Evolutionary conservation across 352 stramenopile species (phyloP).

Genomic region (Globisporangium spinosum): DNA sequence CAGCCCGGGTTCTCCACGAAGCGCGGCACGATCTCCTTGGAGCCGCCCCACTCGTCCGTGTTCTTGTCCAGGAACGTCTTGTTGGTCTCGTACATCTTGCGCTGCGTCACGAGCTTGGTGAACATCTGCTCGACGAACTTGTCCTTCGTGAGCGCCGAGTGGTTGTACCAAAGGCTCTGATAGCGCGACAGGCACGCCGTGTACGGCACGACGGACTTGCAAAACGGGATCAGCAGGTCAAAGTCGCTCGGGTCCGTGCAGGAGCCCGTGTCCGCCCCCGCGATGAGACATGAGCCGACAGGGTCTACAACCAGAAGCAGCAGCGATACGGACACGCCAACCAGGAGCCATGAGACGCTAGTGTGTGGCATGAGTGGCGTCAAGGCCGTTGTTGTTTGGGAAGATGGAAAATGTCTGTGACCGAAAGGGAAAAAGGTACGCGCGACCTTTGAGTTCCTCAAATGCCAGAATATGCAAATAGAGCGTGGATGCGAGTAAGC

Average conservation of each 20-base stretch:
- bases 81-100: conserved; percentile 46
- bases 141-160: conserved; percentile 73
- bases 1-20: conserved; percentile 88
- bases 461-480: not conserved
- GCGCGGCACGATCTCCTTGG: conserved; percentile 56
- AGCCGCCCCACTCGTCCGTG: conserved; percentile 67
- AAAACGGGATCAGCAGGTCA: conserved; percentile 68
- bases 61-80: conserved; percentile 44
- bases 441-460: conserved; percentile 1
- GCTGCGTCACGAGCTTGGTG: conserved; percentile 53
- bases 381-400: not conserved
- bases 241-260: conserved; percentile 63
- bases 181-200: conserved; percentile 68
- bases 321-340: not conserved
- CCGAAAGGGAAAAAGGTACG: not conserved
- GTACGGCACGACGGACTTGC: conserved; percentile 63
- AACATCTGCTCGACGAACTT: conserved; percentile 65
- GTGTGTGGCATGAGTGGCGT: not conserved
- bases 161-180: conserved; percentile 75
- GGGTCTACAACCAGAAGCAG: not conserved
- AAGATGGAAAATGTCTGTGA: not conserved
- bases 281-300: conserved; percentile 29
- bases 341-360: not conserved
- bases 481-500: not conserved
- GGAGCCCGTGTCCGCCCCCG: conserved; percentile 55